Base-by-base conservation (phyloP, 306 rosid species). In the Vicia faba region DNA sequence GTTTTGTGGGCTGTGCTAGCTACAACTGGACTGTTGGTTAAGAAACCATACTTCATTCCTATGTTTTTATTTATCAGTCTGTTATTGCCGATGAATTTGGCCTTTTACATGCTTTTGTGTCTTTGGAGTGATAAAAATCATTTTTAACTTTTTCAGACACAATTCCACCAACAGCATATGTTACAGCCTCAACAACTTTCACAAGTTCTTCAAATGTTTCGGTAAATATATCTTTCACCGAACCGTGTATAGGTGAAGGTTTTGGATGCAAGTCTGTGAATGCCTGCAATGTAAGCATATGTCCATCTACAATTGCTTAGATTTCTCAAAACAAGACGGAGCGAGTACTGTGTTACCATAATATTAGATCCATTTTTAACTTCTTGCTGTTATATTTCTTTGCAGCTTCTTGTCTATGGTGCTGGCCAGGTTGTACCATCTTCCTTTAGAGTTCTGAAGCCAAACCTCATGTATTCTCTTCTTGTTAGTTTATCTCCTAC, bases 371-470 rank as follows among this genome's bases (percentile, higher is more conserved):
- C 19, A n/a, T 57, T 60, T 76, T 67, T 75, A 55, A 85, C 61
- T 35, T 7, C 15, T 43, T 74, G 33, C 5, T 77, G 57, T 56
- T 8, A 35, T 61, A 45, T 70, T 53, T 45, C 58, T 57, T 36
- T 72, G 5, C 91, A 92, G 98, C 85, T 92, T 78, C 81, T 89
- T 62, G 98, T 92, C 38, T 92, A 89, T 81, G 98, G 96, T 67
- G 86, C 88, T 38, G 98, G 96, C 72, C 76, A 83, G 69, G 96
- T 89, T 67, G 76, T 92, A 65, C 96, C 98, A 71, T 81, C 89
- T 71, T 84, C 98, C 26, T 71, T 92, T 53, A 87, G 58, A 25
- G 68, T 73, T 80, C 76, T 92, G 66, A 75, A 81, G 84, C 92
- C 83, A 67, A 77, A 81, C 80, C 83, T 89, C 58, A 44, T 38